Percentiles rank a stretch among this genome's conserved stretches.
phyloP scores from a whole-genome alignment of 208 protist genomes.

The Leishmania aethiopica region DNA sequence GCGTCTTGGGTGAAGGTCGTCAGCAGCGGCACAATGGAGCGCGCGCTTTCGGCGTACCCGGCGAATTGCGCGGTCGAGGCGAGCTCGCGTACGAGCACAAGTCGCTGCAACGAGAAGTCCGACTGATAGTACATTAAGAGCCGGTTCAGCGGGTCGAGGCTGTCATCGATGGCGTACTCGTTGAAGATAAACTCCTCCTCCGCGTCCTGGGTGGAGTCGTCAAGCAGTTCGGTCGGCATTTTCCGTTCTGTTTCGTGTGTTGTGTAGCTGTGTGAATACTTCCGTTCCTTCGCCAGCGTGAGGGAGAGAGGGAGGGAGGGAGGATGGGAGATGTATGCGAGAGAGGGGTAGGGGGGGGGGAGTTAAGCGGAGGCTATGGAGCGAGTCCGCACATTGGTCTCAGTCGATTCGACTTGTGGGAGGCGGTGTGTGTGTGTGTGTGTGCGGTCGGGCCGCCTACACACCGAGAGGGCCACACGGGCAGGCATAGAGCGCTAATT shows the following conservation, averaged over 20 bases:
- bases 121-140: constrained; percentile 89
- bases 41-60: constrained; percentile 82
- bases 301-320: not conserved
- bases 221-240: constrained; percentile 44
- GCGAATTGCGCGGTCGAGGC: constrained; percentile 80
- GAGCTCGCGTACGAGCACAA: constrained; percentile 87
- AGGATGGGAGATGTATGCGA: not conserved
- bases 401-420: not conserved
- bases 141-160: constrained; percentile 84
- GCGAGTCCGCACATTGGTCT: not conserved
- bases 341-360: not conserved
- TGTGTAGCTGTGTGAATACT: not conserved
- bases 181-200: constrained; percentile 94
- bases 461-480: not conserved
- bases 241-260: not conserved
- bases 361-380: not conserved
- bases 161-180: constrained; percentile 94
- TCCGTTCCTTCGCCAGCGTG: not conserved
- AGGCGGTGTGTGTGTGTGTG: too few relatives aligned
- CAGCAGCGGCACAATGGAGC: constrained; percentile 86
- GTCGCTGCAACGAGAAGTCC: constrained; percentile 90
- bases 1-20: constrained; percentile 85
- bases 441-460: not conserved
- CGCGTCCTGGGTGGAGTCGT: constrained; percentile 56
- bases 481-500: not conserved